Conservation (phyloP, 2,329 filamentous ascomycete species). For the Stemphylium lycopersici region DNA sequence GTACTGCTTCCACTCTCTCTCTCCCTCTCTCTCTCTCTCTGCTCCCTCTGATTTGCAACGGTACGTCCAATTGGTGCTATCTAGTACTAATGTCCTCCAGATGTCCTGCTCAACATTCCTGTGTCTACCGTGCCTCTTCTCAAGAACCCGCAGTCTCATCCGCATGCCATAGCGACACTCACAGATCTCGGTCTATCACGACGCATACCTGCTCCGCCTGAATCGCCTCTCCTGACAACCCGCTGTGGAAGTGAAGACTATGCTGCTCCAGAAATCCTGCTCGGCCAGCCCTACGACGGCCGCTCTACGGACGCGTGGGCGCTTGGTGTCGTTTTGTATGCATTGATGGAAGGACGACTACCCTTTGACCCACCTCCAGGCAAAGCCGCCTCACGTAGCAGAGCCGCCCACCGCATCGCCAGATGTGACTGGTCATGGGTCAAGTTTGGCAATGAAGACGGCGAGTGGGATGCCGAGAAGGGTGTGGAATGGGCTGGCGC, state of each 20-base stretch:
- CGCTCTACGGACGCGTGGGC: conserved; percentile 94
- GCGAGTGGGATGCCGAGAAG: conserved; percentile 78
- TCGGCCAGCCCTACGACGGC: conserved; percentile 94
- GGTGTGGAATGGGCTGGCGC: conserved; percentile 74
- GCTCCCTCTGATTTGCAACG: conserved; percentile 9
- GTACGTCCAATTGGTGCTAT: conserved; percentile 30
- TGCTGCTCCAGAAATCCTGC: conserved; percentile 92
- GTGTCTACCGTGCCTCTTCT: conserved; percentile 67
- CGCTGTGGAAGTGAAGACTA: conserved; percentile 97
- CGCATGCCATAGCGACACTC: conserved; percentile 82
- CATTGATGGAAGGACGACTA: conserved; percentile 87
- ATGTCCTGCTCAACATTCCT: conserved; percentile 88
- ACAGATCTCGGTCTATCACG: conserved; percentile 91
- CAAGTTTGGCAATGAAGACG: conserved; percentile 80
- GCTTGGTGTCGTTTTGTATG: conserved; percentile 89
- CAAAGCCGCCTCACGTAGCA: conserved; percentile 73
- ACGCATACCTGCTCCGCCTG: conserved; percentile 72
- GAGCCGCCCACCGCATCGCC: conserved; percentile 92
- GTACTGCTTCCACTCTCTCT: conserved; percentile 60
- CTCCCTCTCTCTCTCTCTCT: conserved; percentile 25
- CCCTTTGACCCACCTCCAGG: conserved; percentile 91
- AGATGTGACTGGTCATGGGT: conserved; percentile 96
- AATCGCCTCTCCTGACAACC: conserved; percentile 88
- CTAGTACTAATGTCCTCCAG: conserved; percentile 56
- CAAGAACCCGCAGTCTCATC: conserved; percentile 75